Evolutionary conservation across 441 rosid genomes (phyloP).

Genomic region (Adansonia madagascariensis): DNA sequence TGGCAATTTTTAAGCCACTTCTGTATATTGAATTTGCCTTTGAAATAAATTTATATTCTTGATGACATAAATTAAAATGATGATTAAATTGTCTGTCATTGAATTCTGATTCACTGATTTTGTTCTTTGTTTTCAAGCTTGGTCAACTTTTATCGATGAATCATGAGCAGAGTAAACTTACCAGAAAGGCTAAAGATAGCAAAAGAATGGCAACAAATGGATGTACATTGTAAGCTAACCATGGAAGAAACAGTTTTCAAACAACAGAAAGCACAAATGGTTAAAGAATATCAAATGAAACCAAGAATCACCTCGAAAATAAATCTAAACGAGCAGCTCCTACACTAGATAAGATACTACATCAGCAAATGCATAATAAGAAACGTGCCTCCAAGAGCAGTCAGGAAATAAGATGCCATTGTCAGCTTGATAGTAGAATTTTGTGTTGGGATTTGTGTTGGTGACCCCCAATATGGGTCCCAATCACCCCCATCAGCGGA

Average conservation of each 20-base stretch:
- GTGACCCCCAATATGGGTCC: slow-evolving; percentile 30
- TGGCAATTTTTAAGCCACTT: slow-evolving; percentile 9
- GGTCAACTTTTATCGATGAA: not conserved
- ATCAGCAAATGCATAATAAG: slow-evolving; percentile 31
- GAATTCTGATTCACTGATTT: not conserved
- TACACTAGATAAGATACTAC: not conserved
- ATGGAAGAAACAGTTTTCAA: not conserved
- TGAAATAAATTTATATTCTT: not conserved
- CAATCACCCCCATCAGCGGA: slow-evolving; percentile 28
- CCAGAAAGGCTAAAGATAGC: not conserved
- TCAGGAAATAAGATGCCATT: slow-evolving; percentile 33
- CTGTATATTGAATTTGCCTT: slow-evolving; percentile 1
- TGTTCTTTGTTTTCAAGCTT: not conserved
- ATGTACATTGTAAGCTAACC: not conserved
- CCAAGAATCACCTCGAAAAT: not conserved
- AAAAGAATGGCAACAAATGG: not conserved
- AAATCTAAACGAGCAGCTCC: not conserved
- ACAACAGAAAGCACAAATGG: not conserved
- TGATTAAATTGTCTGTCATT: not conserved
- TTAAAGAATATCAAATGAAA: not conserved
- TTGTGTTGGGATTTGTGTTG: slow-evolving; percentile 12
- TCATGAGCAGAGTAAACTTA: not conserved
- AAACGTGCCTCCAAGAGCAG: slow-evolving; percentile 36
- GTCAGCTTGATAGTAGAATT: slow-evolving; percentile 33
- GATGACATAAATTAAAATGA: not conserved